phyloP scores from a whole-genome alignment of 805 yeast genomes.

The Kregervanrija pseudodelftensis region DNA sequence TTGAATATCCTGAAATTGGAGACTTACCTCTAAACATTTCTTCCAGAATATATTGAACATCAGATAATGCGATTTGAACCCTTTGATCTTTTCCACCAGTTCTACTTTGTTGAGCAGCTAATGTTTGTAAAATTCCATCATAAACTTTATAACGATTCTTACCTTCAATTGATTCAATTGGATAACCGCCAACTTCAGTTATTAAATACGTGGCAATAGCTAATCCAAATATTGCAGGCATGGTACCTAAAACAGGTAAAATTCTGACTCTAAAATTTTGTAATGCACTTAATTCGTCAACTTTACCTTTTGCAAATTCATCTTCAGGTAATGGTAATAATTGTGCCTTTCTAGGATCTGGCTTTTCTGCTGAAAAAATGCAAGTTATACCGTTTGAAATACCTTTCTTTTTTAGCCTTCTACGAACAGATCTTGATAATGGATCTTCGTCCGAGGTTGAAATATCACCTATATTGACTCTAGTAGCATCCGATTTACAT shows the following conservation, averaged over 20 bases:
- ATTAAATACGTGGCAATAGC: slow-evolving; percentile 80
- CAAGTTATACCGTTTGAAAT: slow-evolving; percentile 72
- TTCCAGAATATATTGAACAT: slow-evolving; percentile 77
- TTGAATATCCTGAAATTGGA: slow-evolving; percentile 75
- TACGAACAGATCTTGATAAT: slow-evolving; percentile 76
- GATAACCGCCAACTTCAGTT: slow-evolving; percentile 78
- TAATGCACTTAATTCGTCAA: slow-evolving; percentile 80
- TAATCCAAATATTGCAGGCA: slow-evolving; percentile 95
- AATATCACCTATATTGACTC: slow-evolving; percentile 84
- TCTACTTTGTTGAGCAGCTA: slow-evolving; percentile 83
- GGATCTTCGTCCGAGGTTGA: slow-evolving; percentile 92
- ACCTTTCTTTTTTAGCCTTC: slow-evolving; percentile 76
- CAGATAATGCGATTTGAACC: slow-evolving; percentile 65
- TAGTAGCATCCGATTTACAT: slow-evolving; percentile 89
- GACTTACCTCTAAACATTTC: slow-evolving; percentile 93
- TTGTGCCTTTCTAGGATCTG: slow-evolving; percentile 89
- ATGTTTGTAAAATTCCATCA: slow-evolving; percentile 72
- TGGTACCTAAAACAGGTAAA: slow-evolving; percentile 90
- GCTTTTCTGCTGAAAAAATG: slow-evolving; percentile 91
- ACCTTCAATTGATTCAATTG: slow-evolving; percentile 85
- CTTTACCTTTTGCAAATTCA: slow-evolving; percentile 73
- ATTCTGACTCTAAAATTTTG: slow-evolving; percentile 90
- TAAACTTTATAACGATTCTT: slow-evolving; percentile 80
- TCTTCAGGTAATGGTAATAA: slow-evolving; percentile 79
- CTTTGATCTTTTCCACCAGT: slow-evolving; percentile 66